These are phyloP conservation scores for Lasiosphaeris hirsuta DNA, from an alignment of 495 filamentous ascomycete genomes.

Conservation along the genomic window DNA sequence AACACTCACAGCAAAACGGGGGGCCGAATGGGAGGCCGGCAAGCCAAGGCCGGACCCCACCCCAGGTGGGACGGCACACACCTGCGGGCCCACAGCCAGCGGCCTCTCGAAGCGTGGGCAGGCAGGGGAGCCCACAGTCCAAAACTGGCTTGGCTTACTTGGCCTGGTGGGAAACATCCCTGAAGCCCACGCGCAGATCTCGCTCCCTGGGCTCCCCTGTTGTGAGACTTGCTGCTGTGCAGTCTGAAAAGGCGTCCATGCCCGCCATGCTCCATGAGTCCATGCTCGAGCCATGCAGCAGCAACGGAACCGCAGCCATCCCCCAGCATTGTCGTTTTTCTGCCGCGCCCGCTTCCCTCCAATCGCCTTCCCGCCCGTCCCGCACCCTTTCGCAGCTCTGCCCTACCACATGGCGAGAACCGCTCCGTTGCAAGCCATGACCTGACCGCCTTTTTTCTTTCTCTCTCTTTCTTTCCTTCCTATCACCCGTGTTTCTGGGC, in stretches of 20 bases:
- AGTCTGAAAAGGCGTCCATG: slow-evolving; percentile 8
- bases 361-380: not conserved
- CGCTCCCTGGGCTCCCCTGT: slow-evolving; percentile 12
- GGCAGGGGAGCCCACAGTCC: slow-evolving; percentile 6
- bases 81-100: not conserved
- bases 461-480: not conserved
- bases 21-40: not conserved
- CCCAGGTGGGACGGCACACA: not conserved
- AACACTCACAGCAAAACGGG: not conserved
- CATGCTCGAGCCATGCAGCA: not conserved
- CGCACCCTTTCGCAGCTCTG: slow-evolving; percentile 1
- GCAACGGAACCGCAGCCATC: slow-evolving; percentile 2
- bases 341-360: not conserved
- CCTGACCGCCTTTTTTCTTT: slow-evolving; percentile 13
- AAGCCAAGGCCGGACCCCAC: not conserved
- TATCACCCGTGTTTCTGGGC: not conserved
- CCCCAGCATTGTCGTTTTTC: not conserved
- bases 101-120: not conserved
- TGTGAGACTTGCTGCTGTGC: slow-evolving; percentile 12
- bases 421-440: not conserved
- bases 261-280: slow-evolving; percentile 2
- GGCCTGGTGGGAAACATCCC: slow-evolving; percentile 31
- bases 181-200: slow-evolving; percentile 38
- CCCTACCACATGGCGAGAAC: slow-evolving; percentile 6
- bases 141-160: slow-evolving; percentile 25